Conservation (phyloP, 768 basidiomycete species). For the Psilocybe subaeruginosa region DNA sequence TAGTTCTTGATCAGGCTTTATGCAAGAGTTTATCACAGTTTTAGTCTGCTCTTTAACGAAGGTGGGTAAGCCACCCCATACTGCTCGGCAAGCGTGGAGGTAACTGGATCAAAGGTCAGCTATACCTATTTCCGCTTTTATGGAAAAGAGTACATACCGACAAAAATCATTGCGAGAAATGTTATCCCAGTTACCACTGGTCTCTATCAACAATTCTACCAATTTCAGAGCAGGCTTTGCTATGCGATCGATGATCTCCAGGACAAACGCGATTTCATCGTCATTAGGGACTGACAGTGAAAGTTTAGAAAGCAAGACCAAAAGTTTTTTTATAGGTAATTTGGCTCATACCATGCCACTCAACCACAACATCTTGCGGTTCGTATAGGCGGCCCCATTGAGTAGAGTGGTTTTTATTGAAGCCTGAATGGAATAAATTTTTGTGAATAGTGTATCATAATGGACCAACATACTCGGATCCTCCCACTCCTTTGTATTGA, state of each 20-base stretch:
- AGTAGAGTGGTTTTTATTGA: constrained; percentile 61
- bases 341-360: constrained; percentile 79
- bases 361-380: constrained; percentile 75
- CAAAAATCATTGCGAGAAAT: constrained; percentile 82
- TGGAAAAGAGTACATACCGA: constrained; percentile 44
- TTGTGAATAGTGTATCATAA: not conserved
- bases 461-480: constrained; percentile 57
- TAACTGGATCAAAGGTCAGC: constrained; percentile 42
- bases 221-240: constrained; percentile 66
- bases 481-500: constrained; percentile 83
- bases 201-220: constrained; percentile 64
- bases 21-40: constrained; percentile 56
- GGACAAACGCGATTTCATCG: constrained; percentile 77
- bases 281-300: constrained; percentile 52
- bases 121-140: not conserved
- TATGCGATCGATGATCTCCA: constrained; percentile 78
- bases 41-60: constrained; percentile 64
- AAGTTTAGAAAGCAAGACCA: not conserved
- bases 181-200: constrained; percentile 62
- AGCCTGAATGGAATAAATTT: constrained; percentile 42
- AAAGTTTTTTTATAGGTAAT: not conserved
- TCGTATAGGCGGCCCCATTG: constrained; percentile 86
- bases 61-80: constrained; percentile 78
- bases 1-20: constrained; percentile 65
- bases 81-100: constrained; percentile 70